phyloP scores from a whole-genome alignment of 1,284 basidiomycete species.

The Chiua sp. region DNA sequence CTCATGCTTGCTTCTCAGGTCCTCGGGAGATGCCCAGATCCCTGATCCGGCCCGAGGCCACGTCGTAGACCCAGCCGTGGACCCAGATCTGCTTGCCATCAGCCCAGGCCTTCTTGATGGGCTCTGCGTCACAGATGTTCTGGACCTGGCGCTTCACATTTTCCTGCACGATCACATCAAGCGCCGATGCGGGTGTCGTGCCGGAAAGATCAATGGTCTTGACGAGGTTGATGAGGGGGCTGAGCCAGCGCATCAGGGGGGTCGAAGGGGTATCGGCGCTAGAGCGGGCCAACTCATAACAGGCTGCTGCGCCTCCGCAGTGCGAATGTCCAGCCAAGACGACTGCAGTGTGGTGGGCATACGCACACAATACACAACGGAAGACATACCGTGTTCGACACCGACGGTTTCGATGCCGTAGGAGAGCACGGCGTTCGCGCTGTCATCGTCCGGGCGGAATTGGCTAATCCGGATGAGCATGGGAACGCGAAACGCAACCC shows the following conservation, averaged over 20 bases:
- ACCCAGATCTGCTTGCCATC: constrained; percentile 70
- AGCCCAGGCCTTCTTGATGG: constrained; percentile 77
- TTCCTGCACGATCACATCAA: constrained; percentile 69
- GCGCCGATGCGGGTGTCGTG: constrained; percentile 45
- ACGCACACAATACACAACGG: neutral
- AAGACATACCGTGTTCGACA: constrained; percentile 77
- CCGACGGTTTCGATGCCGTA: constrained; percentile 84
- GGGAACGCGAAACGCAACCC: neutral
- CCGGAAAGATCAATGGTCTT: constrained; percentile 52
- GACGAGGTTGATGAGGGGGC: constrained; percentile 68
- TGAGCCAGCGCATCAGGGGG: constrained; percentile 67
- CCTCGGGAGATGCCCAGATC: constrained; percentile 65
- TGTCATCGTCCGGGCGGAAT: constrained; percentile 82
- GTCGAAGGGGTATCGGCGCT: constrained; percentile 16
- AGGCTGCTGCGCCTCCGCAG: constrained; percentile 81
- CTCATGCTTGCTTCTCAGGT: neutral
- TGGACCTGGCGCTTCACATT: constrained; percentile 82
- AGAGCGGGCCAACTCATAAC: constrained; percentile 46
- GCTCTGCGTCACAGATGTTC: constrained; percentile 67
- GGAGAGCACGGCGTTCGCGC: constrained; percentile 76
- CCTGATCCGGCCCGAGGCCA: constrained; percentile 69
- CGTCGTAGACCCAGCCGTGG: constrained; percentile 88
- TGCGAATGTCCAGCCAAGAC: constrained; percentile 82
- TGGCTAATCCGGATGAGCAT: constrained; percentile 53
- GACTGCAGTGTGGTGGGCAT: constrained; percentile 50